Percentiles rank a stretch among this genome's conserved stretches.
These are phyloP conservation scores for Aspergillus versicolor DNA, from an alignment of 2,329 filamentous ascomycete species.

Conservation along the genomic window DNA sequence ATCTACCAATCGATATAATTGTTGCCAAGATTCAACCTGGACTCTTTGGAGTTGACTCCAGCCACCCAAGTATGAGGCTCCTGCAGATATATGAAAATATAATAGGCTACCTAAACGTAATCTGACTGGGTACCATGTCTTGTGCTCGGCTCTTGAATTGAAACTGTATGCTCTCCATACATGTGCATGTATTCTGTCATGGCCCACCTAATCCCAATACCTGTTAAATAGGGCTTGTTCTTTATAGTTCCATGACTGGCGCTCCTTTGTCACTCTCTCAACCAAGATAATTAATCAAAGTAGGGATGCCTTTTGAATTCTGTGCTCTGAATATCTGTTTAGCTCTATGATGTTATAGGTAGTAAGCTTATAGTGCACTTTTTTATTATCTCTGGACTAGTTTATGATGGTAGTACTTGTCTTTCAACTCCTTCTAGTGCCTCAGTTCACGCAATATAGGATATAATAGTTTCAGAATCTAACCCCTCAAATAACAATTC, in stretches of 20 bases:
- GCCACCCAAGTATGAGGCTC: too few relatives aligned
- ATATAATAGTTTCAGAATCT: not conserved
- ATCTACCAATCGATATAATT: not conserved
- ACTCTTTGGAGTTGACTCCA: too few relatives aligned
- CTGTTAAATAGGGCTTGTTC: not conserved
- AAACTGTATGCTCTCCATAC: not conserved
- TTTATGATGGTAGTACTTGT: not conserved
- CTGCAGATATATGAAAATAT: too few relatives aligned
- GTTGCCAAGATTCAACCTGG: too few relatives aligned
- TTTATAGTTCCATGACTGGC: too few relatives aligned
- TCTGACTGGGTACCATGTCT: not conserved
- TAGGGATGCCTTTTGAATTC: too few relatives aligned
- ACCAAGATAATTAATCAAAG: too few relatives aligned
- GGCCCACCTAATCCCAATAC: not conserved
- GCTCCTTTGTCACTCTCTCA: too few relatives aligned
- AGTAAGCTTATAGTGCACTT: too few relatives aligned
- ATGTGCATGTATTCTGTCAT: not conserved
- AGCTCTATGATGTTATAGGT: too few relatives aligned
- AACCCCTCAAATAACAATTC: not conserved
- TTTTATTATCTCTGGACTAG: not conserved
- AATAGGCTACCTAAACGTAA: too few relatives aligned
- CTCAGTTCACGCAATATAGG: not conserved
- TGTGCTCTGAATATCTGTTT: too few relatives aligned
- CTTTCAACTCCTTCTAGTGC: not conserved
- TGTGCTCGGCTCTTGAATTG: not conserved